Base-by-base conservation (phyloP, 495 filamentous ascomycete genomes). In the Podospora anserina region DNA sequence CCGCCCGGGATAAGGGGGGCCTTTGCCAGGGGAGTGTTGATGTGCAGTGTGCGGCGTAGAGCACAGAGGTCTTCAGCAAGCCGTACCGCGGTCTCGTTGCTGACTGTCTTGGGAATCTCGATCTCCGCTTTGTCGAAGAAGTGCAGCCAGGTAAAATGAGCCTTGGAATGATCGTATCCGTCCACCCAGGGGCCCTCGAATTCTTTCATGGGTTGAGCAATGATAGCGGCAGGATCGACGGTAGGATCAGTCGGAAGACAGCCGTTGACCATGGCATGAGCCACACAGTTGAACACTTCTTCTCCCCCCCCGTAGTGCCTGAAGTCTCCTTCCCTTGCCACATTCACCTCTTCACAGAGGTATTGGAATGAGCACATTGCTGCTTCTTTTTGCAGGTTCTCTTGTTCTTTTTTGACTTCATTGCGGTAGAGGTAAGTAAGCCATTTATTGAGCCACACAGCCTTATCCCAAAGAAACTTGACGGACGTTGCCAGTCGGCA, bases 401-500 rank as follows among this genome's bases (percentile, higher is more conserved):
- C 34, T 11, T 6, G 11, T 5, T 39, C 11, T 59, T 55, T 28
- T 18, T 34, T 44, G 15, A 34, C 0, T 15, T 39, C 9, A 0
- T 53, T 16, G 18, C 56, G 15, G 3, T 34, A 18, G 32, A 71
- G 16, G 0, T 1, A 32, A 16, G 1, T 32, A 32, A 68, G 65
- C 66, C 66, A 71, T 11, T 23, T 57, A 0, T 27, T 6, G 9
- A 71, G 64, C 66, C 66, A 71, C 67, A 71, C 61, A 32, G 27
- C 20, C 49, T 71, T 71, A 49, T 71, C 70, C 64, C 66, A 71
- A 49, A 66, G 64, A 2, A 64, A 20, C 70, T 71, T 71, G 44
- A 67, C 39, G 34, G n/a, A 69, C 62, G 9, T 30, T n/a, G 53
- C 49, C 57, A 49, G 9, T 11, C 13, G 5, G 15, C 15, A 11